Evolutionary conservation across 805 yeast genomes (phyloP).

Genomic region (Hanseniaspora occidentalis): DNA sequence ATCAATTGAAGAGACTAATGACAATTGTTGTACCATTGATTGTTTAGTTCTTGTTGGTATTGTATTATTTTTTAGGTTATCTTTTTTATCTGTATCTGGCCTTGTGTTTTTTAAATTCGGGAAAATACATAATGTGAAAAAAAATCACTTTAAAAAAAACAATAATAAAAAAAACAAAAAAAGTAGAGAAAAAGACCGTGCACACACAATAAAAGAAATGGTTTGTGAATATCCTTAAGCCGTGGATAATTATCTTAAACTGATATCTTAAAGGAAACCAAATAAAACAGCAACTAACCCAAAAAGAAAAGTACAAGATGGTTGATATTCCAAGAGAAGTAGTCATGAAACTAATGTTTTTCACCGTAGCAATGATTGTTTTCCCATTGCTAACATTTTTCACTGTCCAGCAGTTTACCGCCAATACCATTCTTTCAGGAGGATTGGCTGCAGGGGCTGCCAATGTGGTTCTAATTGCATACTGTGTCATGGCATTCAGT

Average conservation of each 20-base stretch:
- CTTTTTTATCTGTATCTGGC: not conserved
- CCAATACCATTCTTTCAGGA: slow-evolving; percentile 55
- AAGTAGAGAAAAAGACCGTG: not conserved
- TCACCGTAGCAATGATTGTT: slow-evolving; percentile 65
- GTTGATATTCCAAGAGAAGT: slow-evolving; percentile 34
- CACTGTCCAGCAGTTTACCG: slow-evolving; percentile 29
- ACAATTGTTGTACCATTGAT: slow-evolving; percentile 23
- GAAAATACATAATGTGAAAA: not conserved
- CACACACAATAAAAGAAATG: too few species aligned
- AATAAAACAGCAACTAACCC: slow-evolving; percentile 6
- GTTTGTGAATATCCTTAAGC: too few species aligned
- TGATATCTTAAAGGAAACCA: too few species aligned
- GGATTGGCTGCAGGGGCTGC: slow-evolving; percentile 73
- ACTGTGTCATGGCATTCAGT: slow-evolving; percentile 59
- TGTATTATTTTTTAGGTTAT: not conserved
- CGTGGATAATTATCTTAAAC: too few species aligned
- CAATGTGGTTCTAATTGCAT: slow-evolving; percentile 60
- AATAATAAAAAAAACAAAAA: too few species aligned
- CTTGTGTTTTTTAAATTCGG: not conserved
- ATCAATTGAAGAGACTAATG: slow-evolving; percentile 18
- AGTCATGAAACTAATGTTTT: slow-evolving; percentile 53
- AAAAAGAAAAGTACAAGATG: slow-evolving; percentile 2
- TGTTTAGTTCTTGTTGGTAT: not conserved
- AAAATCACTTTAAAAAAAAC: too few species aligned
- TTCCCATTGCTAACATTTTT: slow-evolving; percentile 58